phyloP scores from a whole-genome alignment of 345 rosid genomes.

The Combretum micranthum region DNA sequence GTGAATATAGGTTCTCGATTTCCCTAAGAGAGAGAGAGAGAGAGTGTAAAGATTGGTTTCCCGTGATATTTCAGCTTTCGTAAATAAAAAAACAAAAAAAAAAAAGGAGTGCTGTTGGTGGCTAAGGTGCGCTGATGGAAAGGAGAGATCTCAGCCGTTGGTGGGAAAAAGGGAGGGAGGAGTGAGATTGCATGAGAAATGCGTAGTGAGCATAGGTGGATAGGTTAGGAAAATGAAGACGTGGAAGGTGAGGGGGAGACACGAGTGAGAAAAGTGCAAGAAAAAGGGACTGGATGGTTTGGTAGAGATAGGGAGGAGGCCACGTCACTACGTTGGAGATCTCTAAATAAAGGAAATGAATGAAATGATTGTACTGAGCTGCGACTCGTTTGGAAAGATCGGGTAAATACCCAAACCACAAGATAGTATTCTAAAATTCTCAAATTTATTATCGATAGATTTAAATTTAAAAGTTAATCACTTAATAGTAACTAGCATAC shows the following conservation, averaged over 20 bases:
- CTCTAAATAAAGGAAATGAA: background rate
- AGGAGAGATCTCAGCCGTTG: slow-evolving; percentile 1
- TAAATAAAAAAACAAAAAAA: background rate
- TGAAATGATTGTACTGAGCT: background rate
- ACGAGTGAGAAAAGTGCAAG: background rate
- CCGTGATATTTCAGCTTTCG: background rate
- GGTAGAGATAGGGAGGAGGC: slow-evolving; percentile 13
- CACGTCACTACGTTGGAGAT: slow-evolving; percentile 9
- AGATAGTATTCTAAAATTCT: background rate
- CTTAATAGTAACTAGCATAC: no score
- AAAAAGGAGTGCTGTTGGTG: background rate
- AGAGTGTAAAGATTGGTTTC: background rate
- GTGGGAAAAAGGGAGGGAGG: background rate
- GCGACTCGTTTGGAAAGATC: background rate
- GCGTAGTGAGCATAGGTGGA: background rate
- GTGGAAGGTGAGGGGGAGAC: slow-evolving; percentile 9
- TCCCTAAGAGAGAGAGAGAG: background rate
- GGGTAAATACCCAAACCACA: no score
- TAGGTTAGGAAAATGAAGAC: slow-evolving; percentile 7
- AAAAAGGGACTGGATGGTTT: slow-evolving; percentile 10
- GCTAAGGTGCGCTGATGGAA: slow-evolving; percentile 8
- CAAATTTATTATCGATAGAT: background rate
- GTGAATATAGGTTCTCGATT: background rate
- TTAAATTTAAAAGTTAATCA: no score
- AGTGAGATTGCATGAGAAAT: background rate